Percentiles rank a stretch among this genome's conserved stretches.
These are phyloP conservation scores for Russula sp. DNA, from an alignment of 768 basidiomycete species.

Conservation along the genomic window DNA sequence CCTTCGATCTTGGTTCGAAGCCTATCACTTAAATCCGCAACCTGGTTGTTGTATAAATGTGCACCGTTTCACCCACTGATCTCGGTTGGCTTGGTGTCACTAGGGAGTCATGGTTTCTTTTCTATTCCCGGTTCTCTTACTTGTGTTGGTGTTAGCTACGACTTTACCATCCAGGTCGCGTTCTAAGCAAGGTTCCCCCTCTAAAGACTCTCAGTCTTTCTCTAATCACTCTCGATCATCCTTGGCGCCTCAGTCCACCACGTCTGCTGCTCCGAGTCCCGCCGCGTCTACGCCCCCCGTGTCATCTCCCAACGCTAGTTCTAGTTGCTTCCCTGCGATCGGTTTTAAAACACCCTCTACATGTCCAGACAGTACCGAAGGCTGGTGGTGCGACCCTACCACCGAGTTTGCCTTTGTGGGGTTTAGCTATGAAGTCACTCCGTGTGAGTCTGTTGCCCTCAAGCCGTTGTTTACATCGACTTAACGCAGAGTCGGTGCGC, in stretches of 20 bases:
- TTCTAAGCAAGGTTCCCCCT: neutral
- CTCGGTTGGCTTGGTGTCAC: neutral
- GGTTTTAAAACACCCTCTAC: slow-evolving; percentile 50
- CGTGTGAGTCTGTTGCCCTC: slow-evolving; percentile 38
- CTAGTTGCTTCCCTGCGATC: slow-evolving; percentile 36
- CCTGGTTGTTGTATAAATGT: neutral
- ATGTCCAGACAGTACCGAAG: slow-evolving; percentile 33
- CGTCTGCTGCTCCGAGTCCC: neutral
- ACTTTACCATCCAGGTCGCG: neutral
- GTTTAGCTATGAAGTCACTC: slow-evolving; percentile 68
- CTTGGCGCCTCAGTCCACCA: neutral
- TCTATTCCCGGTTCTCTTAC: neutral
- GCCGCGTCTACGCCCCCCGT: neutral
- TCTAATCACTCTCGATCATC: neutral
- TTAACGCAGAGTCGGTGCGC: slow-evolving; percentile 6
- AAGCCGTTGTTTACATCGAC: neutral
- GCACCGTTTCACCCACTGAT: neutral
- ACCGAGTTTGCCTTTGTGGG: slow-evolving; percentile 74
- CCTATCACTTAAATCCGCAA: too few relatives aligned
- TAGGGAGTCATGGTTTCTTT: neutral
- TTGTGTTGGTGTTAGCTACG: neutral
- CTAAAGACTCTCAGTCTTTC: neutral
- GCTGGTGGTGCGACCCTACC: slow-evolving; percentile 50
- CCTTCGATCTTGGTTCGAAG: too few relatives aligned
- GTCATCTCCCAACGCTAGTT: neutral